Evolutionary conservation across 2,329 filamentous ascomycete genomes (phyloP).

Genomic region (Paracorniculantispora psalliotae): DNA sequence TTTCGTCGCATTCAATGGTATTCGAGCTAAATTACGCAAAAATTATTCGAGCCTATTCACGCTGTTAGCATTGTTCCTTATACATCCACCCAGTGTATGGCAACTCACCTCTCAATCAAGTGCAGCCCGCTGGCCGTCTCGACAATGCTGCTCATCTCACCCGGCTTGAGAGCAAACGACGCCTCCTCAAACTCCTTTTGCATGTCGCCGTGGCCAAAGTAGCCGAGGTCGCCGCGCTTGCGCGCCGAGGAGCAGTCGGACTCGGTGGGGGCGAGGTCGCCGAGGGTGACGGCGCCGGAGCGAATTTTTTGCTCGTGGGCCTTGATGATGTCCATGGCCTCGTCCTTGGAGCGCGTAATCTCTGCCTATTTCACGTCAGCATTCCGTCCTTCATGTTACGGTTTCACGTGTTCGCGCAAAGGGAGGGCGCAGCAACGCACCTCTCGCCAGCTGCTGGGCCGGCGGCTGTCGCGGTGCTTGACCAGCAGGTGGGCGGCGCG

Average conservation of each 20-base stretch:
- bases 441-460: constrained; percentile 91
- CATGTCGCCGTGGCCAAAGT: constrained; percentile 94
- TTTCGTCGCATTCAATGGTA: not conserved
- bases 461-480: constrained; percentile 84
- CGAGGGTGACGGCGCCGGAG: constrained; percentile 62
- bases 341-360: constrained; percentile 83
- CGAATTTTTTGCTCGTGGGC: constrained; percentile 72
- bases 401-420: no score
- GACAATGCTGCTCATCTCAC: constrained; percentile 80
- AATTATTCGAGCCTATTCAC: constrained; percentile 2
- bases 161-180: constrained; percentile 81
- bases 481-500: constrained; percentile 88
- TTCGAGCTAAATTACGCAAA: not conserved
- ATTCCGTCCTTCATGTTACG: not conserved
- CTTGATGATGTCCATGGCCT: constrained; percentile 73
- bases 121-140: constrained; percentile 93
- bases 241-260: constrained; percentile 94
- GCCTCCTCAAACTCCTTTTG: constrained; percentile 98
- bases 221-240: constrained; percentile 91
- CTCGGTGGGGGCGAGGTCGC: constrained; percentile 81
- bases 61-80: no score
- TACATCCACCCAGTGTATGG: no score
- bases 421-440: constrained; percentile 28
- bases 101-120: constrained; percentile 80
- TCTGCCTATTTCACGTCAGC: constrained; percentile 46